Evolutionary conservation across 805 yeast genomes (phyloP).

Genomic region (Candida nitratophila): DNA sequence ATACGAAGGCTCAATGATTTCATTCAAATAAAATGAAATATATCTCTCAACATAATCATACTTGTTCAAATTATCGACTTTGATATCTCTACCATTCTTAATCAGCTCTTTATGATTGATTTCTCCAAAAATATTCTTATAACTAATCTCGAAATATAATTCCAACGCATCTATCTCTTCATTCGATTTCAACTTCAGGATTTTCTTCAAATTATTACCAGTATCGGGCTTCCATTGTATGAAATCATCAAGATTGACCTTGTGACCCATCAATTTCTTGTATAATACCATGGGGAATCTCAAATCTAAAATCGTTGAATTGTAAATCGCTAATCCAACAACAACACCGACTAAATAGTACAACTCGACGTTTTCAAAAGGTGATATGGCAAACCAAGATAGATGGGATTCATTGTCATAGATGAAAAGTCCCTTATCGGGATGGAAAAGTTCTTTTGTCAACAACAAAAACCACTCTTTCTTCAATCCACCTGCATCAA

Average conservation of each 20-base stretch:
- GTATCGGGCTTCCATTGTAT: slow-evolving; percentile 62
- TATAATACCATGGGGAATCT: slow-evolving; percentile 71
- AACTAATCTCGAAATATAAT: slow-evolving; percentile 56
- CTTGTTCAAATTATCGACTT: slow-evolving; percentile 56
- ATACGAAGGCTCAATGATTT: slow-evolving; percentile 46
- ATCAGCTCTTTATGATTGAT: slow-evolving; percentile 43
- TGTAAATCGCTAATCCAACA: slow-evolving; percentile 84
- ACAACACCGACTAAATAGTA: slow-evolving; percentile 80
- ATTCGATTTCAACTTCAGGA: slow-evolving; percentile 37
- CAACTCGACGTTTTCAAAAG: slow-evolving; percentile 41
- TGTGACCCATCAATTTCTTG: slow-evolving; percentile 58
- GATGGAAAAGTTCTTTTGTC: slow-evolving; percentile 62
- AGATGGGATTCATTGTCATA: slow-evolving; percentile 62
- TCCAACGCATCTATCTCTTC: slow-evolving; percentile 44
- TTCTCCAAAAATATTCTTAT: slow-evolving; percentile 40
- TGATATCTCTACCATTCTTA: slow-evolving; percentile 44
- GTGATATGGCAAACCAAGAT: slow-evolving; percentile 65
- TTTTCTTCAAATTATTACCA: slow-evolving; percentile 40
- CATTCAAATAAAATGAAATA: slow-evolving; percentile 52
- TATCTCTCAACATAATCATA: slow-evolving; percentile 56
- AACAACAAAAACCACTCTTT: slow-evolving; percentile 90
- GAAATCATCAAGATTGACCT: slow-evolving; percentile 57
- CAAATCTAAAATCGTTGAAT: slow-evolving; percentile 79
- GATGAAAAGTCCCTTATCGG: slow-evolving; percentile 58
- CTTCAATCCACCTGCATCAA: slow-evolving; percentile 91